Evolutionary conservation across 1,284 basidiomycete species (phyloP).

Genomic region (Porodaedalea pini): DNA sequence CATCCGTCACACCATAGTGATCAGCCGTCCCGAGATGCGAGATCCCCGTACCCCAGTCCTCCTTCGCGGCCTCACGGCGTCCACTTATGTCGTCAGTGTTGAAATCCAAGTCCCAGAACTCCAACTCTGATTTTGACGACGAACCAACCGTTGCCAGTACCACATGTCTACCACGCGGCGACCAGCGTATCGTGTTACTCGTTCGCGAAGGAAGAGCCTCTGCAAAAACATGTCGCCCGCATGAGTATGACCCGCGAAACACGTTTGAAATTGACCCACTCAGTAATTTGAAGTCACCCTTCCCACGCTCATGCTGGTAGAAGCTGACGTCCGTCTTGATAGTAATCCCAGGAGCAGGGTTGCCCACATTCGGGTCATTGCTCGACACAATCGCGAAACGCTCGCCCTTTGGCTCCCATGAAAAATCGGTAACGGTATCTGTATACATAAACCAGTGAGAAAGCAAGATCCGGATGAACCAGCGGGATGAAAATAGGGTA

Average conservation of each 20-base stretch:
- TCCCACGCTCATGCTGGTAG: constrained; percentile 90
- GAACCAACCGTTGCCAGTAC: constrained; percentile 95
- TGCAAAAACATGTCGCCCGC: constrained; percentile 30
- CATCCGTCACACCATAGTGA: constrained; percentile 97
- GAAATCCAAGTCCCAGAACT: constrained; percentile 99
- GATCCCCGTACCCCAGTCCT: constrained; percentile 85
- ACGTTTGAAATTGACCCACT: constrained; percentile 45
- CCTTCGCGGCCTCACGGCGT: constrained; percentile 61
- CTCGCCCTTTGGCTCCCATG: constrained; percentile 97
- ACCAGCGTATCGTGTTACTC: constrained; percentile 96
- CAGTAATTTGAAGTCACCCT: constrained; percentile 93
- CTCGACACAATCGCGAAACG: constrained; percentile 96
- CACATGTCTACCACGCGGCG: constrained; percentile 93
- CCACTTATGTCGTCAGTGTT: constrained; percentile 62
- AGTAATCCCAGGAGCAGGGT: constrained; percentile 83
- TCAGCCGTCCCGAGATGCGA: constrained; percentile 87
- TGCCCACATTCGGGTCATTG: constrained; percentile 90
- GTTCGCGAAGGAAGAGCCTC: constrained; percentile 83
- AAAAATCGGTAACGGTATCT: constrained; percentile 97
- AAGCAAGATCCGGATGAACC: background rate
- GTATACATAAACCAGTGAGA: constrained; percentile 21
- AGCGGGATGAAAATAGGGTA: background rate
- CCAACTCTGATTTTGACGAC: constrained; percentile 92
- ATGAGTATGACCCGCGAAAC: constrained; percentile 2
- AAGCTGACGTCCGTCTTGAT: constrained; percentile 97